Evolutionary conservation across 805 yeast genomes (phyloP), one percentile per base, ranked within the genome.

Genomic region (Wickerhamomyces mucosus): DNA sequence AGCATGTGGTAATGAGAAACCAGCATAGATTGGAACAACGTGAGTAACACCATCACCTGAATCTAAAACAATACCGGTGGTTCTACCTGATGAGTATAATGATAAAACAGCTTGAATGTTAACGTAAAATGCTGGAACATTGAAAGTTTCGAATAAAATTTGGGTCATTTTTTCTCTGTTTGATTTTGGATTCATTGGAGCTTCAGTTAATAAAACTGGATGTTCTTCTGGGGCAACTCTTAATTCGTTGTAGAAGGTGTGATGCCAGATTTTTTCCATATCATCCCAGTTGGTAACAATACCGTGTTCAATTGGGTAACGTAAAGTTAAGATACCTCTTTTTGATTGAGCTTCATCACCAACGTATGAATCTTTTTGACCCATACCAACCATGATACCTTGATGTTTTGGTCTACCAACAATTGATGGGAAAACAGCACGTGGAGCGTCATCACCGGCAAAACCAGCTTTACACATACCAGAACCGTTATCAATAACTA

Each of bases 381-480:
- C 96, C 96, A 92, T 86, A 68, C 98, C 98, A 55, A 89, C 97
- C 96, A 88, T 88, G 75, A 86, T 88, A 79, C 97, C 97, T 69
- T 92, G 97, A 67, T 92, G 98, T 78, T 95, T 88, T 74, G 98
- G 97, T 74, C 98, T 92, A 72, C 98, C 98, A 48, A 89, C 98
- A 59, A 92, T 89, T 43, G 97, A 92, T 61, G 98, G 98, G 89
- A 92, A 92, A 53, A 92, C 98, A 58, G 98, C 97, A 68, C 96
- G 83, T 63, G 98, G 98, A 48, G 97, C 97, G 73, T 92, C 98
- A 63, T 92, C 97, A 75, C 98, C 98, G 78, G 98, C 97, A 65
- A 88, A 92, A 70, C 98, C 98, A 89, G 98, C 98, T 67, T 92
- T 92, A 80, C 98, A 92, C 97, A 92, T 92, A 78, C 98, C 98